Base-by-base conservation (phyloP, 2,329 filamentous ascomycete species). In the Aspergillus proliferans region DNA sequence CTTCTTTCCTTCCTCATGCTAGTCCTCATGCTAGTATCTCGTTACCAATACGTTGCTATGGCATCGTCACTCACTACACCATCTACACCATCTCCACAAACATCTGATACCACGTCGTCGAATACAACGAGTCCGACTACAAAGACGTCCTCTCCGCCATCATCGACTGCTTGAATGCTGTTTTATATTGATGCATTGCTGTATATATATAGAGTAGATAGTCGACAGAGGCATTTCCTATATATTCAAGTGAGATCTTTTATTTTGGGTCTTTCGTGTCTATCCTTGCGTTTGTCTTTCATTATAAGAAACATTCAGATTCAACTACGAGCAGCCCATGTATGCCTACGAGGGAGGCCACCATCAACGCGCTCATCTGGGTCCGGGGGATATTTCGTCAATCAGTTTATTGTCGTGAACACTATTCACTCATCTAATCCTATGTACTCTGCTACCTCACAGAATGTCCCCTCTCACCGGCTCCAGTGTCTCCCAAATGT, bases 51-150 rank as follows among this genome's bases (percentile, higher is more conserved):
- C 15, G 15, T 15, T 15, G 15, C 15, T 69, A 68, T 46, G 66
- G 54, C 52, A 57, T 69, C 7, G 64, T 69, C 9, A 67, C 66
- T 1, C 51, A 59, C 3, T 66, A 68, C 44, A 62, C 65, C 43
- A 43, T 68, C 21, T 43, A 43, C 41, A 28, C 41, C 21, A 43
- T 43, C 21, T 28, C 41, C 41, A 43, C 41, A 19, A 26, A 43
- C 9, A 43, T 43, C 41, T 43, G 41, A 21, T 43, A 43, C 41
- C 41, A 43, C 12, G 41, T 43, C 14, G 41, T 28, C 41, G 10
- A 43, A 15, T 43, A 43, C 6, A 43, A 43, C 21, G 41, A 43
- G 41, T 43, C 41, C 41, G 41, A 43, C 41, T 43, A 43, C 4
- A 36, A 36, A 10, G 12, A 36, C 12, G 33, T 36, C 33, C 33